Conservation (phyloP, 2,329 filamentous ascomycete species). For the Raffaelea albimanens region DNA sequence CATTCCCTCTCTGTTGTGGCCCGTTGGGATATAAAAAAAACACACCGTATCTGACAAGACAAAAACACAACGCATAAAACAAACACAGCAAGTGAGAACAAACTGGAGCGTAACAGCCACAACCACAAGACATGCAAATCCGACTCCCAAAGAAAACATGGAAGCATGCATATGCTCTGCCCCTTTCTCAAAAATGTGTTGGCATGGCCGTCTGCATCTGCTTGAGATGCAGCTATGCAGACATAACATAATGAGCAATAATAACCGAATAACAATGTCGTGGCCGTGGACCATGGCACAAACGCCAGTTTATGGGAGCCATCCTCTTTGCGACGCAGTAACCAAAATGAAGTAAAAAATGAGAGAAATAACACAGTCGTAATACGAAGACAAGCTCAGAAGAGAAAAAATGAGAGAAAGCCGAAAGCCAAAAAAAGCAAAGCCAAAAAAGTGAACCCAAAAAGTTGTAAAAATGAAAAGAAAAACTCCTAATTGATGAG, state of each 20-base stretch:
- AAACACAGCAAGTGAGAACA: too few relatives aligned
- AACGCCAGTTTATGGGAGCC: background rate
- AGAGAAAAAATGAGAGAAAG: background rate
- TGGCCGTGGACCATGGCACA: background rate
- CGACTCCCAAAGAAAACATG: background rate
- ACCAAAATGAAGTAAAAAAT: background rate
- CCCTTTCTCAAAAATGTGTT: background rate
- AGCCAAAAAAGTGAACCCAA: background rate
- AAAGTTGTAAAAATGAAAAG: background rate
- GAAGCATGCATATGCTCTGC: background rate
- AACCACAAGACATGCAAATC: background rate
- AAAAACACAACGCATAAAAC: too few relatives aligned
- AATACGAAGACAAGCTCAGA: background rate
- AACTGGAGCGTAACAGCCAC: too few relatives aligned
- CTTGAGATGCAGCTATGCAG: too few relatives aligned
- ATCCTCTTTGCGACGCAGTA: background rate
- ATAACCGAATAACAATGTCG: background rate
- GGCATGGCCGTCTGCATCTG: too few relatives aligned
- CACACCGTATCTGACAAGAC: too few relatives aligned
- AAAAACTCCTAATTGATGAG: background rate
- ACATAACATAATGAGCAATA: background rate
- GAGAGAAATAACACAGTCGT: background rate
- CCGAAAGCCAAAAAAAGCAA: background rate
- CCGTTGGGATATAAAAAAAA: too few relatives aligned
- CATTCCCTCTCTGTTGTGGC: too few relatives aligned